phyloP scores from a whole-genome alignment of 345 rosid species.

The Hirschfeldia incana region DNA sequence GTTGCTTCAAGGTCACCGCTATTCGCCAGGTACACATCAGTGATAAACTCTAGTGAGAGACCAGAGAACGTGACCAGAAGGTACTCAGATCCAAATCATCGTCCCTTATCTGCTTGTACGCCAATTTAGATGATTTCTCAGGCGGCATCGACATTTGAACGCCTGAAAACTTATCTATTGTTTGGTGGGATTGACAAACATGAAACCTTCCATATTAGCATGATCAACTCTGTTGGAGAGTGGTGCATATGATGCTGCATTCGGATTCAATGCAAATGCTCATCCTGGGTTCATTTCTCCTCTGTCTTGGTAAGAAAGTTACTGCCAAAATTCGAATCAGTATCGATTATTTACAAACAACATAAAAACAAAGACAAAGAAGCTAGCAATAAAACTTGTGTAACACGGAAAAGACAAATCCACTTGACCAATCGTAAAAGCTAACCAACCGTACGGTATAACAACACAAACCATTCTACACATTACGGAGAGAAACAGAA shows the following conservation, averaged over 20 bases:
- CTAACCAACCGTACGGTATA: not conserved
- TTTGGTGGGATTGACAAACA: conserved; percentile 35
- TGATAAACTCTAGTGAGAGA: conserved; percentile 72
- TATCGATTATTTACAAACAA: not conserved
- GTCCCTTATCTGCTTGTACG: conserved; percentile 52
- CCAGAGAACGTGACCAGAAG: conserved; percentile 73
- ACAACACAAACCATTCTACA: not conserved
- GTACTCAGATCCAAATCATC: conserved; percentile 61
- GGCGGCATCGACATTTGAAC: conserved; percentile 32
- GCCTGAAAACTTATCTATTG: conserved; percentile 29
- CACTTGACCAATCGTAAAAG: not conserved
- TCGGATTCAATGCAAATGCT: conserved; percentile 74
- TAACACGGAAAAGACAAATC: not conserved
- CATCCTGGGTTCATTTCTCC: conserved; percentile 60
- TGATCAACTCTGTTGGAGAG: conserved; percentile 58
- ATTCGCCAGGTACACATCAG: conserved; percentile 73
- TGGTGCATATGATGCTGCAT: conserved; percentile 77
- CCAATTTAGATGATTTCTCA: conserved; percentile 36
- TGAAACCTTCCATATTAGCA: conserved; percentile 32
- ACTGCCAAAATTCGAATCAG: not conserved
- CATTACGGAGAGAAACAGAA: no score
- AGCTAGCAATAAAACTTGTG: not conserved
- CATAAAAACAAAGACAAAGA: not conserved
- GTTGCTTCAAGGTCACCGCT: conserved; percentile 70
- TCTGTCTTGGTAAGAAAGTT: conserved; percentile 10